Conservation (phyloP, 352 stramenopile genomes). For the Halophytophthora polymorphica region DNA sequence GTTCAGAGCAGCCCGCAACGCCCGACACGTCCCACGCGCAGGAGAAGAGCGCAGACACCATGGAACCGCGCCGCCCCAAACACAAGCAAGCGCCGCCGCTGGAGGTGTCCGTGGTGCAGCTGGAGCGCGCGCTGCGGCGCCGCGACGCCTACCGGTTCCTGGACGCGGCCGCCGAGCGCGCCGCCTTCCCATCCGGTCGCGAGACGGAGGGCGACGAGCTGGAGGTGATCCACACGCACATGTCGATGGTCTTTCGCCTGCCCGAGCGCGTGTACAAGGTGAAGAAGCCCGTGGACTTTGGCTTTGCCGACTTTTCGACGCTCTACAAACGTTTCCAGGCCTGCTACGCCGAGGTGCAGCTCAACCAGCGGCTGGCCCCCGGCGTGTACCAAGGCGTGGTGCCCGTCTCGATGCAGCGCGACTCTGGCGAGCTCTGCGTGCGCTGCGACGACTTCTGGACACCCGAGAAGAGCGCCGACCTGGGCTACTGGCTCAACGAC, state of each 20-base stretch:
- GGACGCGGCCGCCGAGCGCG: slow-evolving; percentile 7
- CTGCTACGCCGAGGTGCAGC: slow-evolving; percentile 66
- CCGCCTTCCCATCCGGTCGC: slow-evolving; percentile 18
- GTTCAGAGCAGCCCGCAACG: too few species aligned
- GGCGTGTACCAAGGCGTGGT: slow-evolving; percentile 67
- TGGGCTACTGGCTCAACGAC: slow-evolving; percentile 68
- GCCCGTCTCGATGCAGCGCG: slow-evolving; percentile 61
- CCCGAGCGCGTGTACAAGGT: slow-evolving; percentile 66
- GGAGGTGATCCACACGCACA: slow-evolving; percentile 61
- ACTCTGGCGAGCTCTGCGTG: slow-evolving; percentile 45
- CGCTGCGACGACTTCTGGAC: slow-evolving; percentile 69
- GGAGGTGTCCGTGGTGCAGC: slow-evolving; percentile 33
- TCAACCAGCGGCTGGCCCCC: slow-evolving; percentile 66
- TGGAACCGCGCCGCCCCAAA: slow-evolving; percentile 63
- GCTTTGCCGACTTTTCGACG: slow-evolving; percentile 70
- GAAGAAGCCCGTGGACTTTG: slow-evolving; percentile 74
- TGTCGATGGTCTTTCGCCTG: slow-evolving; percentile 72
- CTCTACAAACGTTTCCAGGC: slow-evolving; percentile 72
- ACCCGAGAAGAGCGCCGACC: slow-evolving; percentile 48
- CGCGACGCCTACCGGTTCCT: slow-evolving; percentile 30
- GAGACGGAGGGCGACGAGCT: slow-evolving; percentile 12
- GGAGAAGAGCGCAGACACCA: slow-evolving; percentile 7
- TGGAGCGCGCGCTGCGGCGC: slow-evolving; percentile 42
- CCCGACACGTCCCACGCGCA: slow-evolving; percentile 5
- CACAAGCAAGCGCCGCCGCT: slow-evolving; percentile 62